phyloP scores from a whole-genome alignment of 345 rosid genomes.

The Eucalyptus curtisii region DNA sequence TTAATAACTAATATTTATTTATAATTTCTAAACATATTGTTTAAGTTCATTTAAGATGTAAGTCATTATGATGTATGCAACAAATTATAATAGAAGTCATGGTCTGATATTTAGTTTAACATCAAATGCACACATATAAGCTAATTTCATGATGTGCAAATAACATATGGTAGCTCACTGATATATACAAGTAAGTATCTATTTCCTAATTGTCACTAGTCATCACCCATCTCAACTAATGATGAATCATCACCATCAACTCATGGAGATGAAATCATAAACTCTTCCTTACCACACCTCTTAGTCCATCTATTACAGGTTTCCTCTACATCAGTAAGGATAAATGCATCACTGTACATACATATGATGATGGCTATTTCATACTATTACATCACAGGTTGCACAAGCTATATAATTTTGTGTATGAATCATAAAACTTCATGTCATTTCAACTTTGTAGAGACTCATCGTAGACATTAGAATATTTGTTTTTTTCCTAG shows the following conservation, averaged over 20 bases:
- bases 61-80: background rate
- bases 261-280: background rate
- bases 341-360: background rate
- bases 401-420: too few relatives aligned
- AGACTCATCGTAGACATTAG: fast-evolving
- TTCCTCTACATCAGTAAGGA: too few relatives aligned
- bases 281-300: background rate
- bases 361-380: background rate
- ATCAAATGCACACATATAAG: background rate
- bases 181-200: fast-evolving
- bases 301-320: background rate
- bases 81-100: background rate
- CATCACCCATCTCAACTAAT: fast-evolving
- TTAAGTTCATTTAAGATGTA: background rate
- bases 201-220: background rate
- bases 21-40: too few relatives aligned
- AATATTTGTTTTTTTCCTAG: background rate
- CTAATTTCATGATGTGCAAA: background rate
- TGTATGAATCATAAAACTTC: background rate
- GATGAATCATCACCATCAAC: background rate
- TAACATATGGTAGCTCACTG: fast-evolving
- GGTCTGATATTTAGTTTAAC: background rate
- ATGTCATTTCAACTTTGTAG: background rate
- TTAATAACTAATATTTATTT: too few relatives aligned
- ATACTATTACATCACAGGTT: too few relatives aligned